Base-by-base conservation (phyloP, 139 green algal species). In the Pseudopediastrum boryanum region DNA sequence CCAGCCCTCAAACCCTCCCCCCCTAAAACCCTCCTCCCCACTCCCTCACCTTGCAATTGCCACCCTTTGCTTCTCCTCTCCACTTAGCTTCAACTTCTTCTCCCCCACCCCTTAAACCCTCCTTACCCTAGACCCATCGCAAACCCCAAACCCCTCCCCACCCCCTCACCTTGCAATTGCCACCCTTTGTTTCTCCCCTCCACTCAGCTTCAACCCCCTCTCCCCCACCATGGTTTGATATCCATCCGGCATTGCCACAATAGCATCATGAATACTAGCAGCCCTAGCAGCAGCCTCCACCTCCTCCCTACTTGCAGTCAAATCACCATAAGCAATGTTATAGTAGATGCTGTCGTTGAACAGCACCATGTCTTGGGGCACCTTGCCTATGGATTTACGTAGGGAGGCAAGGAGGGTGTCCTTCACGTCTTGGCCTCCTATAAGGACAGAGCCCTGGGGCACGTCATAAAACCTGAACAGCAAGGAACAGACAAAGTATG, bases 331-430 rank as follows among this genome's bases (percentile, higher is more conserved):
- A 43, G 85, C 64, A 66, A 97, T 97, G 85, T 98, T 97, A 85
- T 97, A 94, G 39, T 86, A 88, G 42, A 99, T 95, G 44, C 87
- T 96, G 69, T 98, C 95, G 78, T 99, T 99, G 91, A 99, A 99
- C 8, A 99, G 87, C 41, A 97, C 90, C 85, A 97, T 90, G 86
- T 98, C 94, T 85, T 98, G 94, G 38, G 84, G 81, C 44, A 92
- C 89, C 2, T 70, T 82, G 5, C 80, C 93, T 39, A 96, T 83
- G 2, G 81, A 84, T 12, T 33, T 19, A 8, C 90, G 68, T 59
- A 96, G 63, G 63, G 81, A 90, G 12, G 65, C 61, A 73, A 94
- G 79, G 29, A 67, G 54, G 39, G 91, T 27, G 3, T 91, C 50
- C 29, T 75, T 71, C 29, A 97, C 84, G 66, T 96, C 91, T 1